Percentiles rank a stretch among this genome's conserved stretches.
These are phyloP conservation scores for Yamadazyma ubonensis DNA, from an alignment of 805 yeast species.

Conservation along the genomic window DNA sequence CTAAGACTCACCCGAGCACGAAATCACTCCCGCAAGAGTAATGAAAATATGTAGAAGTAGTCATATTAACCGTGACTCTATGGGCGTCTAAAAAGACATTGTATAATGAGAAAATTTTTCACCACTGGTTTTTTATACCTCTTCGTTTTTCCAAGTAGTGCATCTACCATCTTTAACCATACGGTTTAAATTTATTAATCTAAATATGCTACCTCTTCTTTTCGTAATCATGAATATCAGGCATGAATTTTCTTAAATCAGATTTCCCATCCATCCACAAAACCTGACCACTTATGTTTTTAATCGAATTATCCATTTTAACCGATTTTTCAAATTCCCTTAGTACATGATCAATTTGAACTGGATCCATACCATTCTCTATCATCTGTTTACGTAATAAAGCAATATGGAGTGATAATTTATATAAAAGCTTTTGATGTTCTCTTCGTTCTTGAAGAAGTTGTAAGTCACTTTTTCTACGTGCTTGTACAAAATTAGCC, in stretches of 20 bases:
- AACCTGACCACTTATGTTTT: constrained; percentile 52
- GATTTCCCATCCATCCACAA: constrained; percentile 61
- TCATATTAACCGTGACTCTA: constrained; percentile 65
- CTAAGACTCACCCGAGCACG: constrained; percentile 98
- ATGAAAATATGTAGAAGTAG: constrained; percentile 46
- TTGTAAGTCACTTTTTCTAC: constrained; percentile 52
- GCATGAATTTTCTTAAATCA: constrained; percentile 49
- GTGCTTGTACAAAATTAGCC: constrained; percentile 48
- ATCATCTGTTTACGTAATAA: constrained; percentile 58
- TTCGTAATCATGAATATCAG: constrained; percentile 62
- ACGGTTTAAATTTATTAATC: background rate
- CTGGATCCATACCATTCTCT: constrained; percentile 60
- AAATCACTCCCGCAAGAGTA: constrained; percentile 43
- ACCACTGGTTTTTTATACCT: too few species aligned
- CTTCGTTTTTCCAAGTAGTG: too few species aligned
- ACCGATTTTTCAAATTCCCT: constrained; percentile 57
- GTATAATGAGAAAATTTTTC: constrained; percentile 29
- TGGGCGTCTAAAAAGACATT: constrained; percentile 75
- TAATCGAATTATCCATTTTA: constrained; percentile 55
- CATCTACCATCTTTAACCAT: too few species aligned
- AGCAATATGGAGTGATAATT: constrained; percentile 68
- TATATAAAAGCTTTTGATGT: constrained; percentile 48
- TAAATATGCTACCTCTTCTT: constrained; percentile 22
- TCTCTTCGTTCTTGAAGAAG: constrained; percentile 52
- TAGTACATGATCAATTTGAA: constrained; percentile 50